phyloP scores from a whole-genome alignment of 2,329 filamentous ascomycete species.

The Clonostachys sp. region DNA sequence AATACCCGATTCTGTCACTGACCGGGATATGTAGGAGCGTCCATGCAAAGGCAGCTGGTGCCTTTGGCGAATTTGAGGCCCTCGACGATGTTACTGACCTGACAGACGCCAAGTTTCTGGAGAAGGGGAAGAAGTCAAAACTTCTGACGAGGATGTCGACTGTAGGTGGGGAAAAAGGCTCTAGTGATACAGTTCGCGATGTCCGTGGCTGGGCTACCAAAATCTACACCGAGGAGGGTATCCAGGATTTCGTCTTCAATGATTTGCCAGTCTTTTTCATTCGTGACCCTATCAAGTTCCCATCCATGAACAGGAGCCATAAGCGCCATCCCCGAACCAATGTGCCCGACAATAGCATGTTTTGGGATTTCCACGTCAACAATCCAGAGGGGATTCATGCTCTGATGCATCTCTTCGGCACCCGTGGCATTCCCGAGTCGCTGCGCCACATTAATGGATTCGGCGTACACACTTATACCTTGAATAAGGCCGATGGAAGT shows the following conservation, averaged over 20 bases:
- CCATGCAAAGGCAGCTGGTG: constrained; percentile 65
- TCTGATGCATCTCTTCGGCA: constrained; percentile 65
- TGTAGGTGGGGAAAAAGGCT: constrained; percentile 69
- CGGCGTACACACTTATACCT: constrained; percentile 73
- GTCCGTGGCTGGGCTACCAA: constrained; percentile 71
- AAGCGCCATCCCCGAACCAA: constrained; percentile 30
- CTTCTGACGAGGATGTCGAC: constrained; percentile 76
- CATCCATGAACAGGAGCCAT: constrained; percentile 36
- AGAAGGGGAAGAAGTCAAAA: constrained; percentile 40
- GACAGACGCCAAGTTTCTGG: constrained; percentile 60
- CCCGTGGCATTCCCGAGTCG: constrained; percentile 67
- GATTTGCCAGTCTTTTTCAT: constrained; percentile 75
- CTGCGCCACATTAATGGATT: constrained; percentile 86
- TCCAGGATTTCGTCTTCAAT: constrained; percentile 64
- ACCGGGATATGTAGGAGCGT: constrained; percentile 28
- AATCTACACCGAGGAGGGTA: constrained; percentile 69
- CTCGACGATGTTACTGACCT: constrained; percentile 64
- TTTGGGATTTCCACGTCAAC: constrained; percentile 69
- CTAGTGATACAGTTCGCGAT: constrained; percentile 79
- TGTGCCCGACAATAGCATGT: constrained; percentile 20
- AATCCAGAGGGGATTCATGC: constrained; percentile 57
- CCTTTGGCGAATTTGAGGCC: constrained; percentile 66
- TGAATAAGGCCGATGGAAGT: constrained; percentile 64
- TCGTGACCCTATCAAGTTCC: constrained; percentile 48
- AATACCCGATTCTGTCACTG: neutral